Evolutionary conservation across 768 basidiomycete species (phyloP).

Genomic region (Pisolithus albus): DNA sequence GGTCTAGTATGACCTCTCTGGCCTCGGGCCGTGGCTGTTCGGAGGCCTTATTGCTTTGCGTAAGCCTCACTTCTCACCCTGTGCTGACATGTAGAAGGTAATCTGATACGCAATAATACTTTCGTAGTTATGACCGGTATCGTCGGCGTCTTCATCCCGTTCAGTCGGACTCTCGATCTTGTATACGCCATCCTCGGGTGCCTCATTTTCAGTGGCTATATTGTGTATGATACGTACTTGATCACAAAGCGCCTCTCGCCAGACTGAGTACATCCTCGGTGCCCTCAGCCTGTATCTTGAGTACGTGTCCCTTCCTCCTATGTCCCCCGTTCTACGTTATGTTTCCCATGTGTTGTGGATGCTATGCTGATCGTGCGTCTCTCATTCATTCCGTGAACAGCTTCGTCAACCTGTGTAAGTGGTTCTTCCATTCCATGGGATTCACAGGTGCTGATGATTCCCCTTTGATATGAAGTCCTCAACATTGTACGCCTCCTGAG

Average conservation of each 20-base stretch:
- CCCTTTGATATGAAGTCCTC: constrained; percentile 45
- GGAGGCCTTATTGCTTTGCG: constrained; percentile 74
- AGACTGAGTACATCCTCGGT: constrained; percentile 90
- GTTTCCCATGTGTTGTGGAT: background rate
- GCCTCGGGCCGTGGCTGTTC: constrained; percentile 87
- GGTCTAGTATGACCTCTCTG: constrained; percentile 84
- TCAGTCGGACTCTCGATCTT: constrained; percentile 73
- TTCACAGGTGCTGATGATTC: background rate
- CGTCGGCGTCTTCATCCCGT: constrained; percentile 83
- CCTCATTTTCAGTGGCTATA: constrained; percentile 82
- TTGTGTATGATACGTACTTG: constrained; percentile 85
- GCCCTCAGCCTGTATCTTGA: constrained; percentile 93
- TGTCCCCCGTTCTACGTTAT: background rate
- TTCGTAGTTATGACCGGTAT: constrained; percentile 68
- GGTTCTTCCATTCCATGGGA: constrained; percentile 7
- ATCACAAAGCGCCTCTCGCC: constrained; percentile 86
- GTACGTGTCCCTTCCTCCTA: constrained; percentile 36
- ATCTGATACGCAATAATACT: constrained; percentile 1
- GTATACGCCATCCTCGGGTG: constrained; percentile 72
- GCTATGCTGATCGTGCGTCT: constrained; percentile 12
- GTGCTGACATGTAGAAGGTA: background rate
- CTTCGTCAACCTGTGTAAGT: constrained; percentile 81
- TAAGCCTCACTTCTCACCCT: constrained; percentile 29
- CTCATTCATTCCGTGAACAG: constrained; percentile 30
- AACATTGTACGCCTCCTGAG: constrained; percentile 80